Evolutionary conservation across 2,329 filamentous ascomycete species (phyloP).

Genomic region (Fusarium acutatum): DNA sequence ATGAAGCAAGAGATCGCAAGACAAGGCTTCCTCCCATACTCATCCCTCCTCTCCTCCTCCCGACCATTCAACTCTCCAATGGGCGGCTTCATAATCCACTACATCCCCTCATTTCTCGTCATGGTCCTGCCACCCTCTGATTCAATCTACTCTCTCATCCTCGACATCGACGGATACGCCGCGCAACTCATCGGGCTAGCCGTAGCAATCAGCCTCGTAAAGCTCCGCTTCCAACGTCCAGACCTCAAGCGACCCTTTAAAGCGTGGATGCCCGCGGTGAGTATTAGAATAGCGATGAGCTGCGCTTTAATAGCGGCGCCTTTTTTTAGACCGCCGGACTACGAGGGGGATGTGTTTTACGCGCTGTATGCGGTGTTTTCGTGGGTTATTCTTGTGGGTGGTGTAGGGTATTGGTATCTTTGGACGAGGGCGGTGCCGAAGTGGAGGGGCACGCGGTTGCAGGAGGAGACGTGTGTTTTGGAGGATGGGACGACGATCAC

Average conservation of each 20-base stretch:
- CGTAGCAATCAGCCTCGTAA: conserved; percentile 65
- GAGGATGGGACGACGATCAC: conserved; percentile 74
- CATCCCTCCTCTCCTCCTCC: conserved; percentile 68
- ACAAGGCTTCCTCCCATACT: conserved; percentile 74
- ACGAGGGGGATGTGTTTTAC: conserved; percentile 57
- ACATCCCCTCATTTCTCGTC: conserved; percentile 72
- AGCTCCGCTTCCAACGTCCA: conserved; percentile 67
- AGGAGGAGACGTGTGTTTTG: conserved; percentile 67
- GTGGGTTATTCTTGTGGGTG: conserved; percentile 60
- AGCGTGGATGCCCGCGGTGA: conserved; percentile 68
- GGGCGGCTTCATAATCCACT: conserved; percentile 74
- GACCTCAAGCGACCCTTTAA: conserved; percentile 71
- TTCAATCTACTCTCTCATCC: conserved; percentile 76
- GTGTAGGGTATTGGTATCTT: conserved; percentile 72
- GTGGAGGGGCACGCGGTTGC: conserved; percentile 67
- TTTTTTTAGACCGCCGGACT: conserved; percentile 66
- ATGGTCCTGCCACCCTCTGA: conserved; percentile 71
- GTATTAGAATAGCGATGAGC: conserved; percentile 62
- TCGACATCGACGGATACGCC: conserved; percentile 76
- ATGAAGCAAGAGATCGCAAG: conserved; percentile 77
- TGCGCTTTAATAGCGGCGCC: conserved; percentile 66
- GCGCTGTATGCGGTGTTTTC: conserved; percentile 64
- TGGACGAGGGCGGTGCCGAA: conserved; percentile 69
- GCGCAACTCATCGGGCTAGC: conserved; percentile 68
- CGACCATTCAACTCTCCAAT: conserved; percentile 73